These are phyloP conservation scores for Guadua angustifolia DNA, from an alignment of 176 grass and related monocot species.

Conservation along the genomic window DNA sequence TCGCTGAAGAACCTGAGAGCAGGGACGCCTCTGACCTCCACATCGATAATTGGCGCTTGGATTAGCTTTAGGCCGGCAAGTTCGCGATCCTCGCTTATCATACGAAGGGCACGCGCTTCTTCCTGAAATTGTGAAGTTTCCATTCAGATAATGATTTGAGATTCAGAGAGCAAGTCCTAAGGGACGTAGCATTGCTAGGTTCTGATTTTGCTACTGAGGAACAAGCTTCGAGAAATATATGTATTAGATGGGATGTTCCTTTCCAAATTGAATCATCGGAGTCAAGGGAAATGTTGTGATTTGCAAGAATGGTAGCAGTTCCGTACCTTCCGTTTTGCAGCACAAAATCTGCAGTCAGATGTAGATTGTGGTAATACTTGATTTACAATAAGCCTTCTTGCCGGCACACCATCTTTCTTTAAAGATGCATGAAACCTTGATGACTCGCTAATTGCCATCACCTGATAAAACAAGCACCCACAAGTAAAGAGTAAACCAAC, in stretches of 20 bases:
- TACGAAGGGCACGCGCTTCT: conserved; percentile 53
- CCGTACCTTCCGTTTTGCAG: no score
- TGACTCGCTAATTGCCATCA: conserved; percentile 55
- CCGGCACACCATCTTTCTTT: conserved; percentile 45
- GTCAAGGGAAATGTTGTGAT: no score
- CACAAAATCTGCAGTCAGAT: no score
- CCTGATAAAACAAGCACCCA: conserved; percentile 40
- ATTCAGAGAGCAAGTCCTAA: conserved; percentile 5
- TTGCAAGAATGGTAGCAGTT: no score
- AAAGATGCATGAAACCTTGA: conserved; percentile 57
- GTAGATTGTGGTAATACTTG: no score
- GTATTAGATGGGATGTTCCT: no score
- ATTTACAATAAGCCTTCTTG: no score
- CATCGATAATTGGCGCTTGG: conserved; percentile 49
- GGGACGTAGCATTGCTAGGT: neutral
- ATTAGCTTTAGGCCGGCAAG: conserved; percentile 57
- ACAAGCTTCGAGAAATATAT: no score
- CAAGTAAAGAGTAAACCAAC: conserved; percentile 5
- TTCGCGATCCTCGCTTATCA: conserved; percentile 48
- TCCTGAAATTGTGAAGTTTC: conserved; percentile 33
- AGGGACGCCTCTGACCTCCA: conserved; percentile 63
- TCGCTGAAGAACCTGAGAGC: conserved; percentile 62
- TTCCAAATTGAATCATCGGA: no score
- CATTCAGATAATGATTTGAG: neutral
- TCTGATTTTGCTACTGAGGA: neutral